A percentile compares a stretch with the other conserved stretches of the same genome.
Conservation (phyloP, 352 stramenopile genomes). For the Phytophthora fragariaefolia region DNA sequence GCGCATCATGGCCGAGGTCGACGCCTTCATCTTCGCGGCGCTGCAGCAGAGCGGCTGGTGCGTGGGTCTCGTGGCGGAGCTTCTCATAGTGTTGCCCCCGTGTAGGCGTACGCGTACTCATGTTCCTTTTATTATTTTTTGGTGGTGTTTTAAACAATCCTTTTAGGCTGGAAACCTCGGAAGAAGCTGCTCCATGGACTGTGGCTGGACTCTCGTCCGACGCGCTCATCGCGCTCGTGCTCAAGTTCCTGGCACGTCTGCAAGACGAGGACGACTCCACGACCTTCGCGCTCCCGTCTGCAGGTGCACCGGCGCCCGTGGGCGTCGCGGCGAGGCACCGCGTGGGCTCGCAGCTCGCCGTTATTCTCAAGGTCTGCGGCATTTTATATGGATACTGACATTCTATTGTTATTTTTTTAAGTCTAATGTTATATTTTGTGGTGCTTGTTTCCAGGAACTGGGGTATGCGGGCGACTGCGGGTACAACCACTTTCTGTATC, state of each 20-base stretch:
- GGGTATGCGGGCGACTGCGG: constrained; percentile 86
- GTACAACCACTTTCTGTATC: constrained; percentile 92
- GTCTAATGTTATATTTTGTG: constrained; percentile 7
- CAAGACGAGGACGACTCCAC: constrained; percentile 32
- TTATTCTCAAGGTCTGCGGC: constrained; percentile 69
- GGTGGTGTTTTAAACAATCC: constrained; percentile 12
- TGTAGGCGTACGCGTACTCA: not conserved
- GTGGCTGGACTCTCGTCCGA: constrained; percentile 50
- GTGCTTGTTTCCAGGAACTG: constrained; percentile 51
- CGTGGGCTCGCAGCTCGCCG: constrained; percentile 73
- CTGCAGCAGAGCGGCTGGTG: constrained; percentile 64
- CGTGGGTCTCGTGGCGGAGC: not conserved
- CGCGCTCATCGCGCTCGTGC: constrained; percentile 54
- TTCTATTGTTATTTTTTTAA: constrained; percentile 3
- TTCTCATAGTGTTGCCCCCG: not conserved
- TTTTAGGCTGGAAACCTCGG: constrained; percentile 24
- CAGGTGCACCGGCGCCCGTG: constrained; percentile 30
- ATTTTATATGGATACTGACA: constrained; percentile 10
- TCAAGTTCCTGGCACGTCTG: constrained; percentile 48
- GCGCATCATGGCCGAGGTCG: constrained; percentile 46
- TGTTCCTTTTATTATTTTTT: not conserved
- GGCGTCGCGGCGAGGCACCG: constrained; percentile 81
- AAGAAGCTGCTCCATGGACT: constrained; percentile 16
- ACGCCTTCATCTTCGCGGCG: constrained; percentile 53
- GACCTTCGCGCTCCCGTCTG: constrained; percentile 36